Conservation (phyloP, 352 stramenopile species). For the Phytophthora cactorum region DNA sequence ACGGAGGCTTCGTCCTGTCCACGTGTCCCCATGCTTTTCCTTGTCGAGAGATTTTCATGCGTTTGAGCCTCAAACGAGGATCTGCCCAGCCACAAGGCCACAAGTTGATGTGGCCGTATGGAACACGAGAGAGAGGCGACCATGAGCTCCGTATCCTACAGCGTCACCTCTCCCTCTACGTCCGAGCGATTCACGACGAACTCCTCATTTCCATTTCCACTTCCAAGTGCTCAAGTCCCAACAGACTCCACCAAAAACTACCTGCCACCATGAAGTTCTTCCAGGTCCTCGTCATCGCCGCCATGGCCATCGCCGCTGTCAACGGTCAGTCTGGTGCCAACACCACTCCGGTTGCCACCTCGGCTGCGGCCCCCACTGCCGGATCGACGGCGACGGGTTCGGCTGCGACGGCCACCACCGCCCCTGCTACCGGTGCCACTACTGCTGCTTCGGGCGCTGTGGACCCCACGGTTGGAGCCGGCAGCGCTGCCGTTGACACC, state of each 20-base stretch:
- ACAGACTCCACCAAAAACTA: constrained; percentile 7
- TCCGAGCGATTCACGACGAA: background rate
- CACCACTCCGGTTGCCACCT: constrained; percentile 9
- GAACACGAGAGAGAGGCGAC: constrained; percentile 20
- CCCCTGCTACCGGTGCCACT: constrained; percentile 1
- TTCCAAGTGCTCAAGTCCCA: constrained; percentile 31
- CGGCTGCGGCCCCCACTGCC: constrained; percentile 4
- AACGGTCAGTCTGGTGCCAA: constrained; percentile 31
- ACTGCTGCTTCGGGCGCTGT: constrained; percentile 19
- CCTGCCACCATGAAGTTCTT: constrained; percentile 40
- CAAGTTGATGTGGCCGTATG: constrained; percentile 25
- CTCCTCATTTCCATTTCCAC: constrained; percentile 25
- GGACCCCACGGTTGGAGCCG: constrained; percentile 17
- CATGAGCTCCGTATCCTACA: constrained; percentile 6
- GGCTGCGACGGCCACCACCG: constrained; percentile 1
- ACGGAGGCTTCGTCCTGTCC: constrained; percentile 11
- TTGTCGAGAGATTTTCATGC: constrained; percentile 4
- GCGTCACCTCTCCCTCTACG: constrained; percentile 4
- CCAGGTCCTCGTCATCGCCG: constrained; percentile 36
- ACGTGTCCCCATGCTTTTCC: constrained; percentile 17
- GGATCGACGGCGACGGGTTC: constrained; percentile 1
- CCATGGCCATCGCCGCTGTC: constrained; percentile 29
- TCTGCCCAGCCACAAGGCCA: constrained; percentile 21
- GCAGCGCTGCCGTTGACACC: constrained; percentile 18
- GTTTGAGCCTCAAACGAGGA: constrained; percentile 6